Base-by-base conservation (phyloP, 2,329 filamentous ascomycete genomes). In the Rosellinia necatrix region DNA sequence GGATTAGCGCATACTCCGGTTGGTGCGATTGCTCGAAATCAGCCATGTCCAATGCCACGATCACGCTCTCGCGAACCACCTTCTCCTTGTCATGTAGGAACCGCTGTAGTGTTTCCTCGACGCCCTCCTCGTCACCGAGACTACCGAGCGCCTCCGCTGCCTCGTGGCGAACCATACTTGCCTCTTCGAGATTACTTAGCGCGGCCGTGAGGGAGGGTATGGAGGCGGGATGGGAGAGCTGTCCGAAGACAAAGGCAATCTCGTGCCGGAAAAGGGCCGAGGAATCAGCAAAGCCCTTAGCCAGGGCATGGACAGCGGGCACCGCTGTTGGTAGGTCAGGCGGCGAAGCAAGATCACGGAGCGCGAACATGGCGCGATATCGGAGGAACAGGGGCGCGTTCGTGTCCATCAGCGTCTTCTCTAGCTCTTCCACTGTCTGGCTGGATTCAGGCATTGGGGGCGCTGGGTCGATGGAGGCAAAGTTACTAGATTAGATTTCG, bases 291-390 rank as follows among this genome's bases (percentile, higher is more conserved):
- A 99, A 87, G 13, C 94, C 94, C 70, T 87, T 88, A 41, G 94
- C 91, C 42, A 99, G 83, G 9, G 92, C 90, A 40, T 88, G 82
- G 49, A 99, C 84, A 15, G 94, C 93, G n/a, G 90, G 88, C 13
- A 91, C 84, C 6, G 93, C 92, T 2, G 92, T 96, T 2, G 92
- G 90, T 38, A 96, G 86, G 70, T 96, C 89, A 8, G 93, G 92
- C 13, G 94, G 94, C 3, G 92, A 97, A 19, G 92, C 92, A 49
- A 99, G 86, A 74, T 99, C 94, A 70, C 94, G 89, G 49, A 99
- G 86, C 56, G 91, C 90, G 71, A 99, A 99, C 94, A 99, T 99
- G 72, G 94, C 93, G 68, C 94, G 87, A 77, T 99, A 99, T 71
- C 94, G 87, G 71, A 91, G 79, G 80, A 99, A 99, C 10, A 99